Evolutionary conservation across 148 eudicot species (phyloP), one percentile per base, ranked within the genome.

Genomic region (Tetragonia tetragonoides): DNA sequence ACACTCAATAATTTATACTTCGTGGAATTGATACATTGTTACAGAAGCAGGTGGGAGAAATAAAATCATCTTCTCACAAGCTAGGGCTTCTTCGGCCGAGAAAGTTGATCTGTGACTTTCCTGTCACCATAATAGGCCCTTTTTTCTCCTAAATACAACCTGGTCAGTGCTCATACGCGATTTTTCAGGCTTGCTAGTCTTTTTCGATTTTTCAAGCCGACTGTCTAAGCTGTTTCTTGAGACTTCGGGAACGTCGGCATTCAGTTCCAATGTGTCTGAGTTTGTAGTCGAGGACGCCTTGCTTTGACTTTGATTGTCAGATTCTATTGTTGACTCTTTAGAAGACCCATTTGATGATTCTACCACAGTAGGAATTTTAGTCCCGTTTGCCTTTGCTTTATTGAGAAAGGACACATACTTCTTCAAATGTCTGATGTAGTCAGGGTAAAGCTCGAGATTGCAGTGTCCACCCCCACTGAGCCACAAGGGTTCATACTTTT

Each of bases 141-240:
- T 90, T 87, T 83, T 88, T 74, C 85, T 85, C 82, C 91, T 85
- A 82, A 81, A 85, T 84, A 90, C 97, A 57, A 90, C 87, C 69
- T 81, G 86, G 66, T 92, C 94, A 44, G 93, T 94, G 81, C 97
- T 94, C 93, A 89, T 83, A 80, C 94, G 88, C 38, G 97, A 89
- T 66, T 90, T 94, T 64, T 92, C 97, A 28, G 95, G 86, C 87
- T 88, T 88, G 89, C 72, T 86, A 15, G 86, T 49, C 85, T 89
- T 92, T 87, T 87, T 89, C 5, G 93, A 87, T 76, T 94, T 94
- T 77, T 88, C 95, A 64, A 94, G 91, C 73, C 92, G 88, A 81
- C 98, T 92, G 82, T 90, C 97, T 83, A 90, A 88, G 81, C 97
- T 92, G 90, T 92, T 94, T 76, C 98, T 89, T 70, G 97, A 88